phyloP scores from a whole-genome alignment of 2,329 filamentous ascomycete genomes.

The Sclerotinia minor region DNA sequence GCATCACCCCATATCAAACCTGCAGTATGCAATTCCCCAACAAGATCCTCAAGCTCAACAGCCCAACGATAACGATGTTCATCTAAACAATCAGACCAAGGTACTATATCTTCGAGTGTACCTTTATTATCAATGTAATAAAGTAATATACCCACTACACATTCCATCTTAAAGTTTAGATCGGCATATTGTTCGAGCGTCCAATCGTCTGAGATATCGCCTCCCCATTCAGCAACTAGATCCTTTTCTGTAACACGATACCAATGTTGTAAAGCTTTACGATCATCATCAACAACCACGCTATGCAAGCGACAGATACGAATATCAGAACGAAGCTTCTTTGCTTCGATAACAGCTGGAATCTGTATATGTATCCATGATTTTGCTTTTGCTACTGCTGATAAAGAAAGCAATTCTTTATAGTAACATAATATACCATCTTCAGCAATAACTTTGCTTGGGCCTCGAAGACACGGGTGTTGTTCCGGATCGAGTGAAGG shows the following conservation, averaged over 20 bases:
- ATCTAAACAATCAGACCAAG: not conserved
- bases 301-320: too few species aligned
- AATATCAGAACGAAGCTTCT: too few species aligned
- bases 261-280: not conserved
- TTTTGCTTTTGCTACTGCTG: too few species aligned
- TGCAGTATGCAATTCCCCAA: not conserved
- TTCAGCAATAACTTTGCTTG: too few species aligned
- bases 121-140: not conserved
- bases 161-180: not conserved
- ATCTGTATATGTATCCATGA: too few species aligned
- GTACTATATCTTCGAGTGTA: not conserved
- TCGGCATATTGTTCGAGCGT: too few species aligned
- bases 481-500: too few species aligned
- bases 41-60: not conserved
- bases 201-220: too few species aligned
- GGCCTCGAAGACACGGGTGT: too few species aligned
- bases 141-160: not conserved
- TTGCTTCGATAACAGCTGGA: too few species aligned
- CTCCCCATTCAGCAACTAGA: not conserved
- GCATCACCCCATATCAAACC: conserved; percentile 1
- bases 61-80: not conserved
- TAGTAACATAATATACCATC: too few species aligned
- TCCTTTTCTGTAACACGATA: not conserved
- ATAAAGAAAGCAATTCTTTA: too few species aligned
- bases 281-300: not conserved